Conservation (phyloP, 2,329 filamentous ascomycete genomes). For the Fusarium sp. region DNA sequence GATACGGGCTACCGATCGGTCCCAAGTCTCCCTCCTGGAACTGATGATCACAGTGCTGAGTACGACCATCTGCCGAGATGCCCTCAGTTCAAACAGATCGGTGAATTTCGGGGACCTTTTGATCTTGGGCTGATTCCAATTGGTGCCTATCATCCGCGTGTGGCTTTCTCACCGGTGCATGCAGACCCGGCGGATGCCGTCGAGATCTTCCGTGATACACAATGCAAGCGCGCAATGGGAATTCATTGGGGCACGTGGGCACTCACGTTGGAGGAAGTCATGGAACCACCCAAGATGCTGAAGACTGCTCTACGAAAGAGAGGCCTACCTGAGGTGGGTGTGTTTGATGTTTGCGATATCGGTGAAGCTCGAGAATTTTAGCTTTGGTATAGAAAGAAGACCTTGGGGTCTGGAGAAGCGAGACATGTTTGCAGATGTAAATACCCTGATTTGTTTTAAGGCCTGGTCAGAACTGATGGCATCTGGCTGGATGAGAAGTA, state of each 20-base stretch:
- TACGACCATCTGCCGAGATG: slow-evolving; percentile 75
- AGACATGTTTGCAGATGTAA: slow-evolving; percentile 4
- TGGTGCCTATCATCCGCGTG: slow-evolving; percentile 82
- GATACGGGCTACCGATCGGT: slow-evolving; percentile 92
- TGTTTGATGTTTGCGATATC: slow-evolving; percentile 86
- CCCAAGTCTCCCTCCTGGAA: slow-evolving; percentile 66
- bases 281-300: slow-evolving; percentile 81
- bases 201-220: slow-evolving; percentile 87
- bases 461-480: not conserved
- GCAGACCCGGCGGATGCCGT: slow-evolving; percentile 88
- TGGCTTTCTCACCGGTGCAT: slow-evolving; percentile 82
- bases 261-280: slow-evolving; percentile 82
- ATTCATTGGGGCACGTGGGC: slow-evolving; percentile 97
- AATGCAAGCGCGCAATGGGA: slow-evolving; percentile 79
- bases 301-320: slow-evolving; percentile 75
- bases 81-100: slow-evolving; percentile 88
- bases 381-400: not conserved
- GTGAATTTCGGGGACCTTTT: slow-evolving; percentile 82
- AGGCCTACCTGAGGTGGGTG: slow-evolving; percentile 73
- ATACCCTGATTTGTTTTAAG: slow-evolving; percentile 26
- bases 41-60: slow-evolving; percentile 77
- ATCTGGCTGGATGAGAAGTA: not conserved
- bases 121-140: slow-evolving; percentile 94
- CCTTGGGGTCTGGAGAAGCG: not conserved
- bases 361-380: slow-evolving; percentile 83